Conservation (phyloP, 441 rosid species). For the Capsella rubella region DNA sequence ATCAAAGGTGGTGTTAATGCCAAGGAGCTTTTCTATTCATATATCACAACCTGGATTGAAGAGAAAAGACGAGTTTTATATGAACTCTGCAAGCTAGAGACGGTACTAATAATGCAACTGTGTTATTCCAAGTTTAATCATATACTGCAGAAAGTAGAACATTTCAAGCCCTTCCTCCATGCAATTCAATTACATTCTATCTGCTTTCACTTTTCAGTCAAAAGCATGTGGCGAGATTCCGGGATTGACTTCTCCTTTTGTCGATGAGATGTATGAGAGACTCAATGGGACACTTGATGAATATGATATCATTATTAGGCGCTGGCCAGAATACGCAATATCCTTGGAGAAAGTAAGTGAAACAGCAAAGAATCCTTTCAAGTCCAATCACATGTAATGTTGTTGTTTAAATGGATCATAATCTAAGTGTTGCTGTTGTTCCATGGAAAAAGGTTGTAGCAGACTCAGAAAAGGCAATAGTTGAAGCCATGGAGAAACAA, state of each 20-base stretch:
- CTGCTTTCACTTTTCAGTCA: conserved; percentile 54
- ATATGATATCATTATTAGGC: conserved; percentile 75
- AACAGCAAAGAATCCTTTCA: background rate
- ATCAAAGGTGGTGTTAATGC: conserved; percentile 89
- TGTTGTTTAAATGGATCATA: background rate
- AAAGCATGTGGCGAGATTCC: conserved; percentile 69
- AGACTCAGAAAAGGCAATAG: conserved; percentile 80
- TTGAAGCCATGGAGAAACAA: conserved; percentile 84
- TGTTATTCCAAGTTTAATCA: conserved; percentile 1
- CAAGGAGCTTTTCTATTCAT: conserved; percentile 79
- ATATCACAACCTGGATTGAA: conserved; percentile 84
- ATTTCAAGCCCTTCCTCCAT: background rate
- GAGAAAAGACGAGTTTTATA: conserved; percentile 74
- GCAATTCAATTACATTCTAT: conserved; percentile 28
- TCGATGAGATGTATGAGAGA: conserved; percentile 83
- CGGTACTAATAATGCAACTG: conserved; percentile 52
- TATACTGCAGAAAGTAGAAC: conserved; percentile 16
- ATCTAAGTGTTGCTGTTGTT: conserved; percentile 7
- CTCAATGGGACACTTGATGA: conserved; percentile 70
- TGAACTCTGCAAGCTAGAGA: conserved; percentile 84
- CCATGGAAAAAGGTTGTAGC: conserved; percentile 68
- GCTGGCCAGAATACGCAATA: conserved; percentile 83
- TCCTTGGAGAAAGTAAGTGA: conserved; percentile 77
- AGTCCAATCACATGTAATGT: background rate
- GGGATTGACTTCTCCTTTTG: conserved; percentile 82